Conservation (phyloP, 192 early-diverging fungal genomes). For the Backusella tarrabulga region DNA sequence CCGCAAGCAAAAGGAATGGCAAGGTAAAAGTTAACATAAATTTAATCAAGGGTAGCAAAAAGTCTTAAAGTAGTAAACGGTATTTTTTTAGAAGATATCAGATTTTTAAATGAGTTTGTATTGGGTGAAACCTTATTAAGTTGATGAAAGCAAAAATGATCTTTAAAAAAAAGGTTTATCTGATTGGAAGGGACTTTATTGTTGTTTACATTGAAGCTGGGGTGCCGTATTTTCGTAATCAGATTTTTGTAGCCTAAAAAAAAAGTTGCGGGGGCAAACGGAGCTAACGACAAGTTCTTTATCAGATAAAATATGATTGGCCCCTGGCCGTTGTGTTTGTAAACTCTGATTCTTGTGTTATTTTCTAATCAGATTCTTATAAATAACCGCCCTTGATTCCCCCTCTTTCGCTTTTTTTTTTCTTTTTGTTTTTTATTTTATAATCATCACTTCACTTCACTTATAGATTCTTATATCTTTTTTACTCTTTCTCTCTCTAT, state of each 20-base stretch:
- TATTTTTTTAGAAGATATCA: slow-evolving; percentile 2
- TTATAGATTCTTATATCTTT: background rate
- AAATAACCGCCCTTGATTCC: slow-evolving; percentile 5
- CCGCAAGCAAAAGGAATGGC: background rate
- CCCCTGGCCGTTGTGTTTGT: background rate
- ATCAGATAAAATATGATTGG: slow-evolving; percentile 14
- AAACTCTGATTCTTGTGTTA: background rate
- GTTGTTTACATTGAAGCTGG: background rate
- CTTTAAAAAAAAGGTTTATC: background rate
- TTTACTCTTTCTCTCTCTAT: background rate
- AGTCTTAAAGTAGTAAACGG: background rate
- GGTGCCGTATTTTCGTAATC: background rate
- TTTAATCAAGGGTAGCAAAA: background rate
- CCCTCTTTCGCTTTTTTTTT: background rate
- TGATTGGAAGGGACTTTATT: background rate
- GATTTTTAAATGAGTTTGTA: background rate
- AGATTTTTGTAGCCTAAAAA: background rate
- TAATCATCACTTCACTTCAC: background rate
- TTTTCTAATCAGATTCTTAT: slow-evolving; percentile 8
- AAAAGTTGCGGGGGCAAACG: slow-evolving; percentile 1
- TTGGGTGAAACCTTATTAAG: background rate
- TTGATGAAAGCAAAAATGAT: background rate
- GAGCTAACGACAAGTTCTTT: slow-evolving; percentile 1
- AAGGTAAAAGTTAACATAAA: background rate
- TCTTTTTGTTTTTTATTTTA: background rate